Conservation (phyloP, 1,284 basidiomycete genomes). For the Apiotrichum akiyoshidainum region DNA sequence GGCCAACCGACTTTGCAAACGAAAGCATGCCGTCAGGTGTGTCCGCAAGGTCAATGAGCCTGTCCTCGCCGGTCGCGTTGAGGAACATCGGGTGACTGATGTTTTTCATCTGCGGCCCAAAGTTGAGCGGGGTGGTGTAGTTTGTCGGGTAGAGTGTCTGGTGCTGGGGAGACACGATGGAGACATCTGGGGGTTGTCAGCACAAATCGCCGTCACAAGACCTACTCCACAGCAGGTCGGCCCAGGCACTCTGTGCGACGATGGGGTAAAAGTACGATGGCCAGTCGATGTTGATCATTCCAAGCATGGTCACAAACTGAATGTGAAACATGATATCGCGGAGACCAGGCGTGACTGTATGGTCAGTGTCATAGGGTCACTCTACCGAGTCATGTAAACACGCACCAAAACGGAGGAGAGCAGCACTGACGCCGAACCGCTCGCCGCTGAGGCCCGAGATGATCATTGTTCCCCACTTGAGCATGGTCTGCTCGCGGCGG, state of each 20-base stretch:
- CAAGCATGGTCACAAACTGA: conserved; percentile 69
- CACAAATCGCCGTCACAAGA: conserved; percentile 13
- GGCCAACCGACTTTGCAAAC: conserved; percentile 73
- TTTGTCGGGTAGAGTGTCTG: conserved; percentile 65
- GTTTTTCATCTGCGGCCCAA: conserved; percentile 68
- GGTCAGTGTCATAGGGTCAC: conserved; percentile 1
- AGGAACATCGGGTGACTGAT: conserved; percentile 72
- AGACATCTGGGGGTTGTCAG: conserved; percentile 61
- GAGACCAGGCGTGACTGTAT: conserved; percentile 79
- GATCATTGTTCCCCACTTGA: conserved; percentile 73
- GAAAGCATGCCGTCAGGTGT: conserved; percentile 63
- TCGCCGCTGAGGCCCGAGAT: conserved; percentile 92
- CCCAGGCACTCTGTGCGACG: conserved; percentile 79
- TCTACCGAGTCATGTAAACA: conserved; percentile 15
- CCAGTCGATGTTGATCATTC: conserved; percentile 93
- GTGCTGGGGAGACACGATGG: conserved; percentile 60
- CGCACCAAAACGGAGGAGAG: conserved; percentile 81
- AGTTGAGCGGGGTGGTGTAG: conserved; percentile 59
- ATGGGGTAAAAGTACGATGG: conserved; percentile 86
- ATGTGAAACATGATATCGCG: conserved; percentile 89
- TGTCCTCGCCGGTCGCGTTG: conserved; percentile 58
- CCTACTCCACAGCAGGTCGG: conserved; percentile 79
- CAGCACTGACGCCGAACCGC: conserved; percentile 75
- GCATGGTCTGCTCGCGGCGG: conserved; percentile 36
- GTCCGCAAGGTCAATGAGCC: conserved; percentile 40